These are phyloP conservation scores for Effrenium voratum DNA, from an alignment of 73 alveolate genomes.

Conservation along the genomic window DNA sequence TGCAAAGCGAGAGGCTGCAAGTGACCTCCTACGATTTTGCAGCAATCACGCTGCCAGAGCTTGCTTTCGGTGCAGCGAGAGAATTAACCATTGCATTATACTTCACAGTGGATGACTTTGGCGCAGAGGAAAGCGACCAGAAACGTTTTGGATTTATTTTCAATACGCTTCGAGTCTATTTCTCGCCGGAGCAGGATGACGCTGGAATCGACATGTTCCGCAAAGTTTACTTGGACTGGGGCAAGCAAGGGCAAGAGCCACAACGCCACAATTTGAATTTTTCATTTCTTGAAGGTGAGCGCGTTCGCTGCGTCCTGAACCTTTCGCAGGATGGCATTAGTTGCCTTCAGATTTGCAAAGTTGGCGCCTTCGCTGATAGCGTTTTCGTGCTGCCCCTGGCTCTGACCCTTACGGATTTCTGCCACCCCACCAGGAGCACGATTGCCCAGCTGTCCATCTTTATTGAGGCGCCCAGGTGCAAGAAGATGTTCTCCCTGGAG, in stretches of 20 bases:
- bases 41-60: conserved; percentile 68
- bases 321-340: conserved; percentile 80
- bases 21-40: conserved; percentile 71
- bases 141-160: conserved; percentile 59
- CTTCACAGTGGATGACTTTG: conserved; percentile 86
- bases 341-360: conserved; percentile 72
- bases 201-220: conserved; percentile 91
- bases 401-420: conserved; percentile 63
- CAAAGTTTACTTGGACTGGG: conserved; percentile 73
- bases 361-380: conserved; percentile 57
- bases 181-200: conserved; percentile 83
- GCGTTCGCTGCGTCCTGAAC: conserved; percentile 69
- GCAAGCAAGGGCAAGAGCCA: conserved; percentile 26
- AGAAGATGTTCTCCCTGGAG: conserved; percentile 69
- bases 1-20: conserved; percentile 23
- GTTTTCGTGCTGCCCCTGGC: conserved; percentile 65
- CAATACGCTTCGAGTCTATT: conserved; percentile 53
- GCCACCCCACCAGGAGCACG: conserved; percentile 64
- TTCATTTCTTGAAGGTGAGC: conserved; percentile 86
- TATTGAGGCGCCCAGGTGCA: conserved; percentile 84
- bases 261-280: conserved; percentile 30
- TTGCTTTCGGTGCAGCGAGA: conserved; percentile 62
- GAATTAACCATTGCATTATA: conserved; percentile 57
- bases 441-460: conserved; percentile 71
- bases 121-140: conserved; percentile 73